Percentiles rank a stretch among this genome's conserved stretches.
Evolutionary conservation across 345 rosid genomes (phyloP).

Genomic region (Garcia nutans): DNA sequence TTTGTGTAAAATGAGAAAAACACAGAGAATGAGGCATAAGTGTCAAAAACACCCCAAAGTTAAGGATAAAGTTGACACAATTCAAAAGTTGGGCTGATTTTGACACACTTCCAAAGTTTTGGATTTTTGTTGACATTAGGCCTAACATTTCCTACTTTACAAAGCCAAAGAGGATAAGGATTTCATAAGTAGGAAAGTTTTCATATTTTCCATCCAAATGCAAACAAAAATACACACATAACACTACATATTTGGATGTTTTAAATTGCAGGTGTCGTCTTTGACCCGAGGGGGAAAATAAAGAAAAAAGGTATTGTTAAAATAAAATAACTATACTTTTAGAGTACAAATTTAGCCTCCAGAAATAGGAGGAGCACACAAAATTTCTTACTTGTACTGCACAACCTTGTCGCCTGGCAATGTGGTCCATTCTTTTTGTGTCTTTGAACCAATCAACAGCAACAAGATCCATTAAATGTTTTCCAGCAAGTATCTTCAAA

Average conservation of each 20-base stretch:
- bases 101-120: too few relatives aligned
- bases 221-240: neutral
- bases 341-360: neutral
- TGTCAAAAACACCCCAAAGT: too few relatives aligned
- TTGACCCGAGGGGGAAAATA: neutral
- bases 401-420: slow-evolving; percentile 87
- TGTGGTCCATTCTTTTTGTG: slow-evolving; percentile 94
- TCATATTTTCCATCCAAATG: neutral
- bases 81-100: too few relatives aligned
- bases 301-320: neutral
- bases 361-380: neutral
- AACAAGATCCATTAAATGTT: slow-evolving; percentile 95
- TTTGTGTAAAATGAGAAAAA: too few relatives aligned
- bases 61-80: too few relatives aligned
- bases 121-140: neutral
- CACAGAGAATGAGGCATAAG: too few relatives aligned
- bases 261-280: neutral
- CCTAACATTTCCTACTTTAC: neutral
- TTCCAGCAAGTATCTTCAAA: slow-evolving; percentile 86
- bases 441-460: slow-evolving; percentile 99
- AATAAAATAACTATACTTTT: neutral
- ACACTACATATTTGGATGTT: too few relatives aligned
- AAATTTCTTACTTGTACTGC: slow-evolving; percentile 77
- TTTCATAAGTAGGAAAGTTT: neutral
- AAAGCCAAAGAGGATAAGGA: neutral